Evolutionary conservation across 148 eudicot genomes (phyloP), one percentile per base, ranked within the genome.

Genomic region (Gaultheria prostrata): DNA sequence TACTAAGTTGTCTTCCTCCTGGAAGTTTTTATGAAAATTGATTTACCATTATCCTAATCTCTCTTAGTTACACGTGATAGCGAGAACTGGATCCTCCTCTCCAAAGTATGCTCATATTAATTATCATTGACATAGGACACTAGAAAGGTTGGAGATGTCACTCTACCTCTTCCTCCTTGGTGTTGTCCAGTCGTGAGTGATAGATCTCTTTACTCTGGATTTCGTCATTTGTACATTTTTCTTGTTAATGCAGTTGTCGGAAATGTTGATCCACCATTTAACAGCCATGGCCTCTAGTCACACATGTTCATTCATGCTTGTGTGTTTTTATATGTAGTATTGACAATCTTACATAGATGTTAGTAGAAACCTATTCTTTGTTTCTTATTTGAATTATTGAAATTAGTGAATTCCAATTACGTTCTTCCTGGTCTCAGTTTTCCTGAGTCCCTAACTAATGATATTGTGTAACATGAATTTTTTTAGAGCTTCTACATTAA

Each of bases 111-210:
- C 76, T 81, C 18, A 78, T 7, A 14, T 32, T 54, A 78, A 24
- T 59, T 61, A 4, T 65, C 14, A 20, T 18, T 49, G 77, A 18
- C 45, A 30, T 49, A 30, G 63, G 11, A 30, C 35, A 26, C 15
- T 61, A 78, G 78, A 78, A 48, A 59, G 72, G 53, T 26, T 45
- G 74, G 57, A 15, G 82, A 46, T 49, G 59, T 70, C 70, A 50
- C 24, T 9, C 45, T 14, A 71, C 13, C 77, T 71, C 76, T 26
- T 45, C 57, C 76, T 81, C 45, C 45, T 67, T 48, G 8, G 24
- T 67, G 76, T 67, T 43, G 49, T 57, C 50, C 20, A 1, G 9
- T 79, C 59, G 69, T 35, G 26, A 53, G 50, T 56, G 79, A 30
- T 12, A 54, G 20, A 54, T 18, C 32, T n/a, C 35, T 61, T 39